Conservation (phyloP, 768 basidiomycete species). For the Mycena kentingensis region DNA sequence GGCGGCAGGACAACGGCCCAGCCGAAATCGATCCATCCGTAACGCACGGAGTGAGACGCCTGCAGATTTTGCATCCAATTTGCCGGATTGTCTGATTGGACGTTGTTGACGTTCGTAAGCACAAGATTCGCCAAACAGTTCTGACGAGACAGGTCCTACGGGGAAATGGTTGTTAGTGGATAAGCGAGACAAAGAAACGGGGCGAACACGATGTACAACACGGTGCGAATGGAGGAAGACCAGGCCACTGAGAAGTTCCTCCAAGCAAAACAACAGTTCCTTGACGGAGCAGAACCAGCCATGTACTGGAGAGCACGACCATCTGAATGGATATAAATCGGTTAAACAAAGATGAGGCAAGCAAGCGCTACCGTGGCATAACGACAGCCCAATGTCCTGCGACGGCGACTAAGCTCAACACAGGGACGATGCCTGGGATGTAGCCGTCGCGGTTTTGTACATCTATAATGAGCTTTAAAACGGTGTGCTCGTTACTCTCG, state of each 20-base stretch:
- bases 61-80: not conserved
- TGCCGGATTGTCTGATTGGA: not conserved
- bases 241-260: not conserved
- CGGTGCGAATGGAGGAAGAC: slow-evolving; percentile 13
- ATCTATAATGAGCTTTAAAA: not conserved
- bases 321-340: slow-evolving; percentile 17
- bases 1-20: not conserved
- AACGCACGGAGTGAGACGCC: not conserved
- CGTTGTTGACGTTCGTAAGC: not conserved
- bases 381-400: slow-evolving; percentile 30
- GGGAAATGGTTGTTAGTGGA: not conserved
- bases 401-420: slow-evolving; percentile 26
- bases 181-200: not conserved
- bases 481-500: not conserved
- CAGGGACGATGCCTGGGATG: slow-evolving; percentile 19
- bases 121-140: slow-evolving; percentile 17
- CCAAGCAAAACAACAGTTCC: slow-evolving; percentile 10
- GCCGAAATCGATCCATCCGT: not conserved
- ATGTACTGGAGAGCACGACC: not conserved
- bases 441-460: not conserved
- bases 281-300: slow-evolving; percentile 7
- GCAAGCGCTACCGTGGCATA: slow-evolving; percentile 29
- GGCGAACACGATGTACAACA: slow-evolving; percentile 16
- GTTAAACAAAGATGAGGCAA: not conserved
- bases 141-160: slow-evolving; percentile 10